A percentile compares a stretch with the other conserved stretches of the same genome.
Conservation (phyloP, 2,329 filamentous ascomycete genomes). For the Chaetomium sp. region DNA sequence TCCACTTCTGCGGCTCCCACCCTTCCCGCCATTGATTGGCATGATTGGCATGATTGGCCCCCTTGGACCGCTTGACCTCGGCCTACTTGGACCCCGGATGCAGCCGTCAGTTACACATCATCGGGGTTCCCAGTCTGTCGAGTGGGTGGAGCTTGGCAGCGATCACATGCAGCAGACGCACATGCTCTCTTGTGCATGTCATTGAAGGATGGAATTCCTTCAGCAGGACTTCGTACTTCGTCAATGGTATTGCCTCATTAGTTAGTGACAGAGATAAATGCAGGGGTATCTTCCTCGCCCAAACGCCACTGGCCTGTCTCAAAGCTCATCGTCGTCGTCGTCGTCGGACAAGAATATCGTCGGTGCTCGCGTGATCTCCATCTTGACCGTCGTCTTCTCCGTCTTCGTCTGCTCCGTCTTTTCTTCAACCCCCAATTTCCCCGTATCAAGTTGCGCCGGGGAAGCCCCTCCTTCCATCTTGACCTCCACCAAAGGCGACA, state of each 20-base stretch:
- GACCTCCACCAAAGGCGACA: neutral
- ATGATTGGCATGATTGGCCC: neutral
- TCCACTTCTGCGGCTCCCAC: conserved; percentile 22
- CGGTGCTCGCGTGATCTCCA: conserved; percentile 18
- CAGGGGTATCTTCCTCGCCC: conserved; percentile 17
- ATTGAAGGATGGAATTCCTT: too few species aligned
- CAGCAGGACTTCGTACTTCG: too few species aligned
- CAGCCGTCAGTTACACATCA: neutral
- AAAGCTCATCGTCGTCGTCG: conserved; percentile 36
- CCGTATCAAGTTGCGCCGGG: neutral
- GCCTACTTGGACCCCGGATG: conserved; percentile 15
- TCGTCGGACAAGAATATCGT: conserved; percentile 32
- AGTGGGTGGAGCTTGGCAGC: neutral
- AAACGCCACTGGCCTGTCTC: conserved; percentile 12
- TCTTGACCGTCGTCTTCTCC: conserved; percentile 14
- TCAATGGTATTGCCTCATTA: neutral
- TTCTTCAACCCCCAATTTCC: conserved; percentile 4
- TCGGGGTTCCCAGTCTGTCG: neutral
- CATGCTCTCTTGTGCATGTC: neutral
- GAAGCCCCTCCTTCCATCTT: neutral
- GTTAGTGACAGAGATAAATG: neutral
- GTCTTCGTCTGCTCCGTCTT: neutral
- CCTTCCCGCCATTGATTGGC: conserved; percentile 23
- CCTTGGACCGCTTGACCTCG: conserved; percentile 27
- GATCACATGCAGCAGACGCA: conserved; percentile 13